phyloP scores from a whole-genome alignment of 192 early-diverging fungal species.

The Coemansia sp. region DNA sequence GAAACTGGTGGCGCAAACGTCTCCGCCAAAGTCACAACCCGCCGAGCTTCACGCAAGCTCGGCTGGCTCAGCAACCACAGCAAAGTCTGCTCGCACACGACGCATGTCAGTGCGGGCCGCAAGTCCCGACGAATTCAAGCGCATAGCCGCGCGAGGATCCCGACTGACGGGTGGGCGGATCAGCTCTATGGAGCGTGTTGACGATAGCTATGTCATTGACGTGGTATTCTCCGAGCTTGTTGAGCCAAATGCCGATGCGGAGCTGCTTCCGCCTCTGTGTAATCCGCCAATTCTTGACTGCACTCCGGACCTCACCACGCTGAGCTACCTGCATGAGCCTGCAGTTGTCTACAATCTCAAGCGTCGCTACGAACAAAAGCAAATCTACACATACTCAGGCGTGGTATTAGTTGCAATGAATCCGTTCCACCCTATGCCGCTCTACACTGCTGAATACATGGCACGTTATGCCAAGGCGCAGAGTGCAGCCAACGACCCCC shows the following conservation, averaged over 20 bases:
- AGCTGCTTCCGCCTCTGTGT: slow-evolving; percentile 79
- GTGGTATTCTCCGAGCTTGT: slow-evolving; percentile 46
- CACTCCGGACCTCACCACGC: slow-evolving; percentile 84
- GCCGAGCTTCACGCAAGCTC: slow-evolving; percentile 7
- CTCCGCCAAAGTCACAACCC: slow-evolving; percentile 14
- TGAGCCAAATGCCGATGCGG: slow-evolving; percentile 39
- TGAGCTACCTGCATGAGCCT: slow-evolving; percentile 94
- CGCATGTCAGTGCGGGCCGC: slow-evolving; percentile 29
- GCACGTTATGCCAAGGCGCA: slow-evolving; percentile 83
- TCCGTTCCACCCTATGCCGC: slow-evolving; percentile 79
- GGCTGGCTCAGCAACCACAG: neutral
- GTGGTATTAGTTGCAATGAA: slow-evolving; percentile 98
- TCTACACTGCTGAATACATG: slow-evolving; percentile 89
- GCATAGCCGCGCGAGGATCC: slow-evolving; percentile 43
- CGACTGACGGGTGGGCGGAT: slow-evolving; percentile 51
- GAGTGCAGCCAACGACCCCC: slow-evolving; percentile 76
- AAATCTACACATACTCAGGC: slow-evolving; percentile 98
- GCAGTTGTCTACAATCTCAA: slow-evolving; percentile 90
- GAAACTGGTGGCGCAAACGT: slow-evolving; percentile 40
- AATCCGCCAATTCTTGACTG: slow-evolving; percentile 91
- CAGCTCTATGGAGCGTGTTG: slow-evolving; percentile 35
- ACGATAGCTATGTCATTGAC: slow-evolving; percentile 38
- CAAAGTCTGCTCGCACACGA: neutral
- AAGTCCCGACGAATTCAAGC: slow-evolving; percentile 36
- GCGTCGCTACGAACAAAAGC: slow-evolving; percentile 84